Evolutionary conservation across 2,329 filamentous ascomycete genomes (phyloP), one percentile per base, ranked within the genome.

Genomic region (Pestalotiopsis sp.): DNA sequence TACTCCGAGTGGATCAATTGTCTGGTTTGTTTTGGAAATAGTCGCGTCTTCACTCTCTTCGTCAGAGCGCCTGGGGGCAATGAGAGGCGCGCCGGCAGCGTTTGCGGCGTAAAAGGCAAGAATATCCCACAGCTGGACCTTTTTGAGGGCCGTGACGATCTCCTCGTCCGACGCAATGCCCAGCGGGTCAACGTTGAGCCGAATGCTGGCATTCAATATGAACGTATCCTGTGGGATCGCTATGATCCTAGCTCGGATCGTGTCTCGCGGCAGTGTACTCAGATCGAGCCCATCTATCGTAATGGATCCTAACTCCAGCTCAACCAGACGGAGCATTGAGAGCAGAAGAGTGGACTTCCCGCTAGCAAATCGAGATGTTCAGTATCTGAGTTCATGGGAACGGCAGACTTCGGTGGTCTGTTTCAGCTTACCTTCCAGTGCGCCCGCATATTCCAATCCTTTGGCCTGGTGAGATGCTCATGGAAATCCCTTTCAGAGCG

Each of bases 151-250:
- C 31, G 6, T 7, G n/a, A 64, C 38, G 27, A 49, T 17, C 5
- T 64, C 38, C 13, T 64, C 72, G 72, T 25, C 71, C 71, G 68
- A 80, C 0, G 74, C 73, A 1, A 71, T 41, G 0, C 68, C 58
- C 13, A 71, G 74, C 0, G 79, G 77, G 64, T 81, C 80, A 1
- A 81, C 74, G 58, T 81, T 80, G n/a, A 71, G 68, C 12, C 68
- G 73, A 67, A 79, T 80, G 1, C 72, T 78, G 62, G 77, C 81
- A 1, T 77, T 78, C 3, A 84, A 72, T 72, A 84, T 82, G 9
- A 83, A 79, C 2, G 80, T 70, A 13, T 84, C 83, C 71, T 85
- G 83, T 0, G 83, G 82, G 0, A 89, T 76, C 4, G 85, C 84
- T 59, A 86, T 84, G 52, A 89, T 14, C 3, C 49, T n/a, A 3